Evolutionary conservation across 1,284 basidiomycete genomes (phyloP).

Genomic region (Fomitiporia mediterranea): DNA sequence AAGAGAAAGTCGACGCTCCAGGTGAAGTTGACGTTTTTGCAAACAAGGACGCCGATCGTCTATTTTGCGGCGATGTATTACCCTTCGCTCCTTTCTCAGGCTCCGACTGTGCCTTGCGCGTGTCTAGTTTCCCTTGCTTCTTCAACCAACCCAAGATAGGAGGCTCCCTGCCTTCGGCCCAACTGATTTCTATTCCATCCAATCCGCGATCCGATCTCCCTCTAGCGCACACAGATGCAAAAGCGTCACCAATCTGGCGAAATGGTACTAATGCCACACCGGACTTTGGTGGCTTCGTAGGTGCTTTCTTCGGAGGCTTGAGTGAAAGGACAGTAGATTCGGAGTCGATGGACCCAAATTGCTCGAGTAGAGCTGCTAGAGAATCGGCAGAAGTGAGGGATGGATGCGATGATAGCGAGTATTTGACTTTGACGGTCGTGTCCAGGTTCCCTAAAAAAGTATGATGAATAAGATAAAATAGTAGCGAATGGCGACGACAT

Average conservation of each 20-base stretch:
- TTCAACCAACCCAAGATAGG: constrained; percentile 72
- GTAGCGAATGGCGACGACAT: constrained; percentile 25
- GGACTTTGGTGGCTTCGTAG: constrained; percentile 50
- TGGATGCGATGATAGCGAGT: constrained; percentile 52
- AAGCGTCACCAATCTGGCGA: constrained; percentile 66
- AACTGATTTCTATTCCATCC: constrained; percentile 57
- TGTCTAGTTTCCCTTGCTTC: constrained; percentile 58
- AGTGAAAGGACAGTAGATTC: constrained; percentile 60
- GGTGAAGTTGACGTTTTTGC: constrained; percentile 21
- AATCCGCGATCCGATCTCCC: constrained; percentile 45
- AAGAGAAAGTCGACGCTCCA: constrained; percentile 36
- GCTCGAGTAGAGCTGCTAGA: constrained; percentile 47
- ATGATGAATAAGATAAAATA: not conserved
- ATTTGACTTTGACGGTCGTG: constrained; percentile 71
- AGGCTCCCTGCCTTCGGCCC: constrained; percentile 68
- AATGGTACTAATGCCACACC: constrained; percentile 71
- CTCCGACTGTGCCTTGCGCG: not conserved
- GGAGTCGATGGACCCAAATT: constrained; percentile 59
- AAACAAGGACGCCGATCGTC: not conserved
- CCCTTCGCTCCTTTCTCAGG: not conserved
- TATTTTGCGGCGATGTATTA: not conserved
- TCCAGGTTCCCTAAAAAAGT: constrained; percentile 53
- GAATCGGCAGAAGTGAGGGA: constrained; percentile 46
- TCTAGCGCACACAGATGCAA: constrained; percentile 63
- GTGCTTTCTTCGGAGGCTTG: constrained; percentile 53